Evolutionary conservation across 2,329 filamentous ascomycete genomes (phyloP), one percentile per base, ranked within the genome.

Genomic region (Ascochyta koolunga): DNA sequence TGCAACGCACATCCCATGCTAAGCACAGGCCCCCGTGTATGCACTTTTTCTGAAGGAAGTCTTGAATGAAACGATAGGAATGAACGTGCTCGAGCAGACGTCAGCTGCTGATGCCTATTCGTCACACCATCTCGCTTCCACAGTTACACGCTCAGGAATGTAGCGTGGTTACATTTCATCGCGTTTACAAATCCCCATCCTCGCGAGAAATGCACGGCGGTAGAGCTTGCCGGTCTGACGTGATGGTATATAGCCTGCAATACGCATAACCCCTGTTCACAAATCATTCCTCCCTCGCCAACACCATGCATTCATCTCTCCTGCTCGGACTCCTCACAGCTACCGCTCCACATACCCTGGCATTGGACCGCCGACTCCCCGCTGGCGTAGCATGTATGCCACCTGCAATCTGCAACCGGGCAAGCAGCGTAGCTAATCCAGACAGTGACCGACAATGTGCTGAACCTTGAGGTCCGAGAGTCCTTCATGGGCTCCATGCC

Each of bases 141-240:
- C 19, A 5, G 3, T 38, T 29, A 16, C n/a, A 36, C n/a, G 8
- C 21, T 45, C 44, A 42, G 56, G 50, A 59, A 61, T 58, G 56
- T 49, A 54, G 59, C 56, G 50, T 57, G 56, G 54, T 36, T 21
- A 27, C 44, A 45, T 53, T 46, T 36, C 44, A 22, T 36, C 46
- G 39, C 51, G 35, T 50, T 24, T 39, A 35, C 11, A 39, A 32
- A 39, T 45, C 51, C 39, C 44, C 49, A 32, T 10, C 16, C 29
- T 21, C 9, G 31, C 39, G 50, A 49, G 24, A 44, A 44, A 48
- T 54, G 50, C 44, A 36, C 33, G 38, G 38, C 44, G 48, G 18
- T 24, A 33, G 33, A 42, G 31, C 44, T 16, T 18, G 16, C 4
- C 5, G 15, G 15, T 31, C 36, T 36, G 24, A 32, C 18, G 25